Base-by-base conservation (phyloP, 1,139 yeast genomes). In the Diutina neorugosa region DNA sequence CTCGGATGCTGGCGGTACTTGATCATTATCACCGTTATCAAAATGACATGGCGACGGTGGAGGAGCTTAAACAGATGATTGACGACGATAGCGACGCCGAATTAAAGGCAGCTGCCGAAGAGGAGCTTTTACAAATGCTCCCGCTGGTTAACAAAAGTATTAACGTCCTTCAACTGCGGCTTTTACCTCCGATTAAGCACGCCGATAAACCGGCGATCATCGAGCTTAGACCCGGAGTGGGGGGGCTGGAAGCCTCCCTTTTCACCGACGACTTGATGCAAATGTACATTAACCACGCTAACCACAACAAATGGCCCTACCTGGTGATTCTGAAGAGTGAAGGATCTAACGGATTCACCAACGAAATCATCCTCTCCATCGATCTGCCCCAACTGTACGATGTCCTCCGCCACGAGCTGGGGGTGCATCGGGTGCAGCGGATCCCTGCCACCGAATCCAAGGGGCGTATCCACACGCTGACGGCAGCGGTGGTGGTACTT, bases 401-500 rank as follows among this genome's bases (percentile, higher is more conserved):
- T 58, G 62, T 74, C 34, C 68, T 93, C 55, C 77, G 94, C 57
- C 84, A 81, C 62, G 99, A 93, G 65, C 89, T 96, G 52, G 99
- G 99, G 1, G 96, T 93, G 14, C 99, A 93, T 64, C 71, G 99
- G 52, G 98, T 93, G 1, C 99, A 93, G 65, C 71, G 99, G 56
- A 82, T 93, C 4, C 98, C 98, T 0, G 85, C 82, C 40, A 93
- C 98, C 0, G 98, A 93, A 64, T 78, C 88, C 4, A 91, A 93
- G 65, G 98, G 98, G 4, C 73, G 98, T 53, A 86, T 89, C 3
- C 99, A 93, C 65, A 93, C 99, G 0, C 88, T 96, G 0, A 93
- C 98, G 0, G 88, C 97, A 0, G 98, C 96, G 0, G 96, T 94
- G 4, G 87, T 93, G 9, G 96, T 93, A 1, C 71, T 94, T 27